Base-by-base conservation (phyloP, 176 grass and related monocot genomes). In the Triticum dicoccoides region DNA sequence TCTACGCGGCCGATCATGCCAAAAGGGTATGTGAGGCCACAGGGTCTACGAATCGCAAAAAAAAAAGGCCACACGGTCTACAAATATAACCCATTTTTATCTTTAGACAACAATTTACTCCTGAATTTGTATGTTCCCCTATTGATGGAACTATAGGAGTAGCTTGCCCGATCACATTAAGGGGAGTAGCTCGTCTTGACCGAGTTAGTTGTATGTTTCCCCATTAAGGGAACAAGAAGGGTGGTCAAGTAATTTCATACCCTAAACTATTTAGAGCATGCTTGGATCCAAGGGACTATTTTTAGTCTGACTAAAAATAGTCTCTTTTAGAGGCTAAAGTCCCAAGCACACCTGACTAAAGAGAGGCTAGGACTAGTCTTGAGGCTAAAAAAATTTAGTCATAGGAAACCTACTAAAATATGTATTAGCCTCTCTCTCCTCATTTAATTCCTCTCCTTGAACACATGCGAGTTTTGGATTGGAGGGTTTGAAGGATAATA, bases 21-120 rank as follows among this genome's bases (percentile, higher is more conserved):
- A 82, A 33, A 74, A 92, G 93, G 88, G 56, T 59, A 59, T 0
- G 93, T 92, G 54, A 80, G 86, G 32, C 35, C 24, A 20, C 13
- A 75, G 23, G 11, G 12, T 13, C 41, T 42, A 10, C 0, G 41
- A 10, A 10, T 42, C 2, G 9, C 6, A 38, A 38, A 37, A 10
- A 39, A 42, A 42, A 3, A 42, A 42, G 41, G 2, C 9, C 41
- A 42, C 35, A 29, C 47, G 1, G 23, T 44, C 9, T 11, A n/a
- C 37, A 23, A 73, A 24, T n/a, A 73, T 1, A 23, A 14, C 21
- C 41, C 21, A 42, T 4, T 42, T 11, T 1, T 38, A 11, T n/a
- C 34, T 70, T 1, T 5, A 39, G 10, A 70, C 32, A 35, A 0
- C 14, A 54, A 54, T 54, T 54, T 54, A 63, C n/a, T 24, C 9